Evolutionary conservation across 768 basidiomycete species (phyloP).

Genomic region (Candolleomyces efflorescens): DNA sequence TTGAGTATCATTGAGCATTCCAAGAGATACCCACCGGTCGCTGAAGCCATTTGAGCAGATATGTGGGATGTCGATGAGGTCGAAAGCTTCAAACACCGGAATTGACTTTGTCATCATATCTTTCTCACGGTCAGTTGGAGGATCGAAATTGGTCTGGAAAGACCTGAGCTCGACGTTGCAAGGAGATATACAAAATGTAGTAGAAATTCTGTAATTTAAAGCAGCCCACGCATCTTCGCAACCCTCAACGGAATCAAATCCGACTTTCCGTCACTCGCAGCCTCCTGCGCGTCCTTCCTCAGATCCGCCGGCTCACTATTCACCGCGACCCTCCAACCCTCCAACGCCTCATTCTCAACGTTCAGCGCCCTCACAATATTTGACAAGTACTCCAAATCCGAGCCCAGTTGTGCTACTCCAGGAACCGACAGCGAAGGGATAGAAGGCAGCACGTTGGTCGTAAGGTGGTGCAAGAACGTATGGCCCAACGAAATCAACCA

Average conservation of each 20-base stretch:
- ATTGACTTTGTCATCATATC: not conserved
- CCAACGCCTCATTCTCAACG: slow-evolving; percentile 78
- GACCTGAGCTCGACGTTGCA: too few species aligned
- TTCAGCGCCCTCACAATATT: slow-evolving; percentile 91
- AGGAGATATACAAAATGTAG: too few species aligned
- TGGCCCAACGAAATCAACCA: slow-evolving; percentile 93
- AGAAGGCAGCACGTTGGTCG: slow-evolving; percentile 61
- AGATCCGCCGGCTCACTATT: slow-evolving; percentile 56
- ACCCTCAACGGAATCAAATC: slow-evolving; percentile 16
- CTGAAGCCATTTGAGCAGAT: slow-evolving; percentile 10
- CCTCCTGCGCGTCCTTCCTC: slow-evolving; percentile 21
- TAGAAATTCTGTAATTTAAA: not conserved
- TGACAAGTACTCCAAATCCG: slow-evolving; percentile 85
- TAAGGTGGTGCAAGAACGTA: slow-evolving; percentile 71
- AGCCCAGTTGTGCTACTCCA: slow-evolving; percentile 80
- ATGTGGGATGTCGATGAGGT: not conserved
- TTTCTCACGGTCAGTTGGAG: too few species aligned
- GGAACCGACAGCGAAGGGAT: slow-evolving; percentile 57
- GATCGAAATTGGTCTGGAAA: too few species aligned
- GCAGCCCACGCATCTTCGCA: slow-evolving; percentile 35
- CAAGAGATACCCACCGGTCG: slow-evolving; percentile 9
- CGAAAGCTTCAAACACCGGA: not conserved
- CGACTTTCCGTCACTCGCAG: slow-evolving; percentile 3
- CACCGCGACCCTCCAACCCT: slow-evolving; percentile 72
- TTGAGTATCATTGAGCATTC: not conserved